Evolutionary conservation across 2,329 filamentous ascomycete species (phyloP).

Genomic region (Curvularia verruculosa): DNA sequence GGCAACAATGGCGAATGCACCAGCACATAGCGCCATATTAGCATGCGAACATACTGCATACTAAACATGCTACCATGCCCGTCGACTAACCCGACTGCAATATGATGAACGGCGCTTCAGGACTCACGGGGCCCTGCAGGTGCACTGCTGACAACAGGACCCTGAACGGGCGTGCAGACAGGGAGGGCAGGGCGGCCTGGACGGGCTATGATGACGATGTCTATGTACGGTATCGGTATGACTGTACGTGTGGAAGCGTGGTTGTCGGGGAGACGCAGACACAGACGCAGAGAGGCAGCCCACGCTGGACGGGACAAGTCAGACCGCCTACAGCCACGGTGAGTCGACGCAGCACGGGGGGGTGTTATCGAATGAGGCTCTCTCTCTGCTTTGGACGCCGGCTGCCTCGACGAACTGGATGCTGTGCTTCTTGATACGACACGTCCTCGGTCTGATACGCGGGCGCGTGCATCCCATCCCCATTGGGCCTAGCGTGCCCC

Average conservation of each 20-base stretch:
- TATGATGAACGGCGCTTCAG: constrained; percentile 10
- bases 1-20: constrained; percentile 19
- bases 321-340: background rate
- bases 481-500: constrained; percentile 17
- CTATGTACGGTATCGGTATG: too few relatives aligned
- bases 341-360: background rate
- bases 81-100: background rate
- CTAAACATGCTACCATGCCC: background rate
- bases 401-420: background rate
- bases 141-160: constrained; percentile 23
- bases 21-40: background rate
- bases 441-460: constrained; percentile 13
- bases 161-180: constrained; percentile 23
- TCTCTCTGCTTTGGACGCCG: background rate
- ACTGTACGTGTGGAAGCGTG: too few relatives aligned
- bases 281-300: too few relatives aligned
- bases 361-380: background rate
- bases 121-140: constrained; percentile 27
- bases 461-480: constrained; percentile 16
- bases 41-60: background rate
- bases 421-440: constrained; percentile 5
- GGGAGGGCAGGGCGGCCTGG: background rate
- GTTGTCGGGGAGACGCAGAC: too few relatives aligned
- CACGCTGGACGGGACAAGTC: background rate
- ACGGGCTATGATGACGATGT: background rate